Conservation (phyloP, 1,284 basidiomycete species). For the Austropuccinia psidii region DNA sequence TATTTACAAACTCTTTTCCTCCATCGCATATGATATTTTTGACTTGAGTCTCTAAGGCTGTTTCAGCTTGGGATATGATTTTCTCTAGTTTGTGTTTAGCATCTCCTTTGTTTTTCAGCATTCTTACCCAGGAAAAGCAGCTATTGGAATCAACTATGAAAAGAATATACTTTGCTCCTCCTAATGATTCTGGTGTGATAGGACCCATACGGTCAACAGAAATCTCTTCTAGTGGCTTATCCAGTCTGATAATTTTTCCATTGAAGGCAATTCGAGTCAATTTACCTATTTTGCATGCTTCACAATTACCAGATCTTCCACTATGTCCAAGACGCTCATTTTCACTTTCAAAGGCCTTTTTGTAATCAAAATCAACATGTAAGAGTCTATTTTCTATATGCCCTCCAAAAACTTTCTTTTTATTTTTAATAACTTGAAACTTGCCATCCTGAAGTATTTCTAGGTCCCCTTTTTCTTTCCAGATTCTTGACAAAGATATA, state of each 20-base stretch:
- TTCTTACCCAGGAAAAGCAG: not conserved
- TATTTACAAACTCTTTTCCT: constrained; percentile 6
- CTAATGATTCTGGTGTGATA: not conserved
- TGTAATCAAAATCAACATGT: not conserved
- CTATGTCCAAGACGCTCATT: not conserved
- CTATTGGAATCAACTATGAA: constrained; percentile 9
- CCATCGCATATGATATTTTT: constrained; percentile 16
- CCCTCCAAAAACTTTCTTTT: not conserved
- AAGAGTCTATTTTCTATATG: not conserved
- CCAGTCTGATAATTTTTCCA: too few species aligned
- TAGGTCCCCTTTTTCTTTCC: not conserved
- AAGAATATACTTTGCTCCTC: not conserved
- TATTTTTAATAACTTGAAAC: not conserved
- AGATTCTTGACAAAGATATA: not conserved
- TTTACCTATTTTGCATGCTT: constrained; percentile 23
- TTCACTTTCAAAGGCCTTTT: not conserved
- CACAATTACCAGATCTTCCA: not conserved
- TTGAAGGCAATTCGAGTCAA: too few species aligned
- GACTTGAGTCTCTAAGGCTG: not conserved
- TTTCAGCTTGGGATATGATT: not conserved
- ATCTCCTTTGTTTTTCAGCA: not conserved
- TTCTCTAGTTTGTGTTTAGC: not conserved
- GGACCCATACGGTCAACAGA: constrained; percentile 1
- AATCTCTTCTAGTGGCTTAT: constrained; percentile 9
- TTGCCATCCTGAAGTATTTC: not conserved